phyloP scores from a whole-genome alignment of 108 stramenopile species.

The Nannochloropsis granulata region DNA sequence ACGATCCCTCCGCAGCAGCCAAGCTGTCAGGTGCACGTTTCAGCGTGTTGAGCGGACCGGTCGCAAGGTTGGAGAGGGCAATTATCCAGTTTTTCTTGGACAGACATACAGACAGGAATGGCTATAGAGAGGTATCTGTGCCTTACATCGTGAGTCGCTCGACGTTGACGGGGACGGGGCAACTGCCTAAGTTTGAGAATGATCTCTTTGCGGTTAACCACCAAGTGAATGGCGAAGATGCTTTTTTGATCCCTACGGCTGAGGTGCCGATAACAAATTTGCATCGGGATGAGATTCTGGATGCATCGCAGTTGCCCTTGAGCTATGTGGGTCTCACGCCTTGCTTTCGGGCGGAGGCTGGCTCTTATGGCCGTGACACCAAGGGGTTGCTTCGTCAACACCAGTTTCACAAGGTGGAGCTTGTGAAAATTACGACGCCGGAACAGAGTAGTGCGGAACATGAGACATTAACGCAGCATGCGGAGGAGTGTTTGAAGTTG shows the following conservation, averaged over 20 bases:
- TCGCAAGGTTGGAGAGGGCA: constrained; percentile 85
- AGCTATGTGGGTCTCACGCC: constrained; percentile 73
- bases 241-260: constrained; percentile 88
- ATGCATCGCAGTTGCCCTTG: constrained; percentile 67
- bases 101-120: constrained; percentile 54
- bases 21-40: constrained; percentile 80
- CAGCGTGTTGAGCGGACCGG: constrained; percentile 58
- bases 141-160: constrained; percentile 68
- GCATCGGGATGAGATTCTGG: constrained; percentile 62
- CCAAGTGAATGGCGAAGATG: constrained; percentile 60
- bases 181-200: constrained; percentile 89
- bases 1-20: constrained; percentile 65
- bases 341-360: constrained; percentile 97
- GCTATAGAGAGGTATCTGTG: constrained; percentile 76
- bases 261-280: constrained; percentile 91
- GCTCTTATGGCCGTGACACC: constrained; percentile 81
- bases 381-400: constrained; percentile 91
- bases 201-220: constrained; percentile 68
- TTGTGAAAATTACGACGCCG: constrained; percentile 78
- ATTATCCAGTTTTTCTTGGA: constrained; percentile 79
- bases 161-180: constrained; percentile 80
- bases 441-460: constrained; percentile 62
- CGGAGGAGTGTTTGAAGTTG: constrained; percentile 61
- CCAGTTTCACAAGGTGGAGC: constrained; percentile 92
- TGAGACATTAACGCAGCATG: constrained; percentile 62